phyloP scores from a whole-genome alignment of 164 flowering plant genomes.

The Macadamia tetraphylla region DNA sequence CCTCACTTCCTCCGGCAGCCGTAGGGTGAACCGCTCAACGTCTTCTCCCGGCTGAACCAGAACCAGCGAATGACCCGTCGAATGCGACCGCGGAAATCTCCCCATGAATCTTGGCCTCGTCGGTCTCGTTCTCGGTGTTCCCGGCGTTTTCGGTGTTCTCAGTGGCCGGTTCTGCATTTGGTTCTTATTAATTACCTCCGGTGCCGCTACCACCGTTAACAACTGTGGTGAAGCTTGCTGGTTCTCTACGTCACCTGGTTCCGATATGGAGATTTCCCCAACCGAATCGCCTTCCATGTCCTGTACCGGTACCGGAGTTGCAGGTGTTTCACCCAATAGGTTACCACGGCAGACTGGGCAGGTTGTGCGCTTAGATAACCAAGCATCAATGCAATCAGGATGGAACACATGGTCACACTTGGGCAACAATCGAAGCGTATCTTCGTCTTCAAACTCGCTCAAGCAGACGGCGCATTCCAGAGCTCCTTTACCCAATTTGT shows the following conservation, averaged over 20 bases:
- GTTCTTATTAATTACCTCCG: conserved; percentile 1
- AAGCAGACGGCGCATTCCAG: conserved; percentile 61
- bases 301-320: background rate
- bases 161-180: conserved; percentile 35
- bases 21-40: conserved; percentile 52
- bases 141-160: background rate
- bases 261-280: conserved; percentile 3
- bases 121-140: conserved; percentile 19
- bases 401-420: conserved; percentile 56
- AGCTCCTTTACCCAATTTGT: conserved; percentile 34
- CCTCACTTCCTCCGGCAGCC: conserved; percentile 53
- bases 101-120: conserved; percentile 4
- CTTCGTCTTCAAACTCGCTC: conserved; percentile 50
- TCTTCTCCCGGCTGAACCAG: conserved; percentile 54
- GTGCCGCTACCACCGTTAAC: background rate
- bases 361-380: conserved; percentile 44
- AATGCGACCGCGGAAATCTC: conserved; percentile 54
- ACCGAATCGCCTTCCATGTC: conserved; percentile 5
- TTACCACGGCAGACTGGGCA: conserved; percentile 60
- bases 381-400: conserved; percentile 45
- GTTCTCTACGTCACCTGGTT: background rate
- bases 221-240: background rate
- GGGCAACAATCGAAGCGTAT: conserved; percentile 49
- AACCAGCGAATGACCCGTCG: conserved; percentile 72
- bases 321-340: conserved; percentile 22